Evolutionary conservation across 75 land plant genomes (phyloP).

Genomic region (Ceratopteris richardii): DNA sequence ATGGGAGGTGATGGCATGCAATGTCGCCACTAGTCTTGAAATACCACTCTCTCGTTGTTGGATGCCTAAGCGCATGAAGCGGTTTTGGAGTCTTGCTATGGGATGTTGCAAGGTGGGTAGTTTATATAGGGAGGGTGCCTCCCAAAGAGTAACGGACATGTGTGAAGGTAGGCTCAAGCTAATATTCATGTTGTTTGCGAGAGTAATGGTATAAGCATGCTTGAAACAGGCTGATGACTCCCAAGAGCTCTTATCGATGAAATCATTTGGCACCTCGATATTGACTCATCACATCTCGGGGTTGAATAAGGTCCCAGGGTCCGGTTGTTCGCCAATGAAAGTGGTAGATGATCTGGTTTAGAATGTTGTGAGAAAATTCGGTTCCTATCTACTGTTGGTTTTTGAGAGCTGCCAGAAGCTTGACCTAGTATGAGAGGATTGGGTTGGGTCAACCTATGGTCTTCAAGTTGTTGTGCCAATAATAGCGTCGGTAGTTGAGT

Average conservation of each 20-base stretch:
- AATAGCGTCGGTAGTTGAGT: not conserved
- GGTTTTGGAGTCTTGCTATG: too few relatives aligned
- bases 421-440: not conserved
- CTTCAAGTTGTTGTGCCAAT: not conserved
- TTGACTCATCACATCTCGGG: not conserved
- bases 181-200: too few relatives aligned
- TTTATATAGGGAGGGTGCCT: not conserved
- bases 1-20: too few relatives aligned
- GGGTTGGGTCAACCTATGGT: conserved; percentile 2
- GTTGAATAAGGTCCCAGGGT: not conserved
- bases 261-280: not conserved
- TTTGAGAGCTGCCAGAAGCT: too few relatives aligned
- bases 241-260: not conserved
- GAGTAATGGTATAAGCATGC: too few relatives aligned
- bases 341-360: not conserved
- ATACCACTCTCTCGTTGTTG: too few relatives aligned
- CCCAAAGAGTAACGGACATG: too few relatives aligned
- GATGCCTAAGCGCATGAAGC: too few relatives aligned
- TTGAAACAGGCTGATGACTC: conserved; percentile 3
- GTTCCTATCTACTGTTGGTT: too few relatives aligned
- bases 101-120: conserved; percentile 1
- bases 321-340: too few relatives aligned
- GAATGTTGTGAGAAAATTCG: not conserved
- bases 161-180: too few relatives aligned
- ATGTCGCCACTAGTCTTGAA: too few relatives aligned